These are phyloP conservation scores for Syncephalastrum sp. DNA, from an alignment of 371 early-diverging fungal species.

Conservation along the genomic window DNA sequence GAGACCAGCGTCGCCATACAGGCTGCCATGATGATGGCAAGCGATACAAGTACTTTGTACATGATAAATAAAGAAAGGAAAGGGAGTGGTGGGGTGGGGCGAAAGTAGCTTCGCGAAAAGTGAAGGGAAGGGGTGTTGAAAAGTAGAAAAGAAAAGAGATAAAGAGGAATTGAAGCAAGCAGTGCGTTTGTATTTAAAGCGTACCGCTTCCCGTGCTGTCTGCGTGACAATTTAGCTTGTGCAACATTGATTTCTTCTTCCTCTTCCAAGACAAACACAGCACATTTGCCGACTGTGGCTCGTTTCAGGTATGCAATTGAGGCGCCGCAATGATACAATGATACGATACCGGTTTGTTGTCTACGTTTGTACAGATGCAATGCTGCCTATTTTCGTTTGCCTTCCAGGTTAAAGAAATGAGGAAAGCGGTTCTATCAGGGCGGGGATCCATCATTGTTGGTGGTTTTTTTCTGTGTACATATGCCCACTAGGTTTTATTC, in stretches of 20 bases:
- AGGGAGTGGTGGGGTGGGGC: slow-evolving; percentile 10
- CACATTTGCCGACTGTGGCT: too few relatives aligned
- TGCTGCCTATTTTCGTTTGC: too few relatives aligned
- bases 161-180: slow-evolving; percentile 1
- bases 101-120: not conserved
- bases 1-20: slow-evolving; percentile 15
- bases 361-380: too few relatives aligned
- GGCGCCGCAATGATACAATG: too few relatives aligned
- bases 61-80: slow-evolving; percentile 9
- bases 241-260: slow-evolving; percentile 12
- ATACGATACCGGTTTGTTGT: too few relatives aligned
- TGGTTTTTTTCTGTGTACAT: too few relatives aligned
- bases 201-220: too few relatives aligned
- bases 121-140: slow-evolving; percentile 5
- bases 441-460: too few relatives aligned
- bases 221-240: slow-evolving; percentile 16
- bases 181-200: slow-evolving; percentile 1
- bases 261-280: not conserved
- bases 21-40: slow-evolving; percentile 18
- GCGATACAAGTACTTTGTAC: slow-evolving; percentile 5
- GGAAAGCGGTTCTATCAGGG: too few relatives aligned
- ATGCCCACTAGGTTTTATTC: too few relatives aligned
- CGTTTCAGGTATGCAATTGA: too few relatives aligned
- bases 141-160: slow-evolving; percentile 7
- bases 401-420: too few relatives aligned